Base-by-base conservation (phyloP, 2,329 filamentous ascomycete genomes). In the Xylaria multiplex region DNA sequence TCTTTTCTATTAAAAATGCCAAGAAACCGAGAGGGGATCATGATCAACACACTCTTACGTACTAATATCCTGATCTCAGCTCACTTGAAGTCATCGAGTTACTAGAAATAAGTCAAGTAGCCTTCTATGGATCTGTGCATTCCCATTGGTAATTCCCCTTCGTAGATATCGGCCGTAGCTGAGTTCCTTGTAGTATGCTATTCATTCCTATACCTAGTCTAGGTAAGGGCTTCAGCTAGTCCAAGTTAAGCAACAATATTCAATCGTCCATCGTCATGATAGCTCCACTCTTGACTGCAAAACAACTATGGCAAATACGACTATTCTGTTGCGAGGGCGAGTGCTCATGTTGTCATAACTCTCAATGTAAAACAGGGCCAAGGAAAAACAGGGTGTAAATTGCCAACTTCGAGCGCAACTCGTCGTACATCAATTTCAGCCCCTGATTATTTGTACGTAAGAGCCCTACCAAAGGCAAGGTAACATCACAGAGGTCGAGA, bases 401-500 rank as follows among this genome's bases (percentile, higher is more conserved):
- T 50, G 49, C 54, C 55, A 55, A 52, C 43, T 30, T 48, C 19
- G 14, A 13, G 48, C 52, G 30, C 45, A 27, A 54, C 16, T 6
- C 46, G n/a, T 35, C 6, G 49, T 43, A 45, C 43, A 16, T 54
- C 22, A 40, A 60, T 42, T 24, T 24, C 6, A 14, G 48, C 46
- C 56, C 62, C 53, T 49, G 32, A 43, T 58, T 58, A 42, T 61
- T 54, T 46, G 62, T 67, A 64, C 61, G 50, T 58, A 64, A 61
- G 35, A 57, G 24, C 19, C 30, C 40, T 55, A 40, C 30, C 40
- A 35, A 27, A 19, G 40, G 9, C 14, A 27, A 32, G 40, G 40
- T 48, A 42, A 11, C 40, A 45, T 43, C 27, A 45, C 54, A 45
- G 30, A 55, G 45, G 22, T 19, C 49, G 48, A 53, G 35, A 61